These are phyloP conservation scores for Botrytis elliptica DNA, from an alignment of 2,329 filamentous ascomycete species.

Conservation along the genomic window DNA sequence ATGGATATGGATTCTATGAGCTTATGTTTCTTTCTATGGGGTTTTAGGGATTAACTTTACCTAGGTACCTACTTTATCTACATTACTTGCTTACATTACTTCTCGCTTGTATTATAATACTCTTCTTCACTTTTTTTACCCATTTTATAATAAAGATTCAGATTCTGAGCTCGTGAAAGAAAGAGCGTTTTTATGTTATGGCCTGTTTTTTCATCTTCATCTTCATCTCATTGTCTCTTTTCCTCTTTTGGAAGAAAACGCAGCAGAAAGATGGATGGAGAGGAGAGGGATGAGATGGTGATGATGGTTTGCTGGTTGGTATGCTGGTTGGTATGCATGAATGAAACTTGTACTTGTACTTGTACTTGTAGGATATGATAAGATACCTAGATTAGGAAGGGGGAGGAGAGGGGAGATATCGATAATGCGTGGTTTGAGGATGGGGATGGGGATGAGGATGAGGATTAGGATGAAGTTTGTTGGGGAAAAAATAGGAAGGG, in stretches of 20 bases:
- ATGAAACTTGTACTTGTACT: not conserved
- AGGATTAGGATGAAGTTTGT: not conserved
- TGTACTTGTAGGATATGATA: conserved; percentile 2
- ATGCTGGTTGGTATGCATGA: not conserved
- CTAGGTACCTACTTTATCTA: not conserved
- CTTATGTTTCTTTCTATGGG: conserved; percentile 7
- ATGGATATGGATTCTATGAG: conserved; percentile 13
- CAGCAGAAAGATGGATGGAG: not conserved
- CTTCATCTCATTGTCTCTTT: no score
- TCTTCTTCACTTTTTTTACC: not conserved
- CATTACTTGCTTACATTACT: not conserved
- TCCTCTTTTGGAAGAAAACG: not conserved
- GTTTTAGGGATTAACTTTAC: not conserved
- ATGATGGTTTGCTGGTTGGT: not conserved
- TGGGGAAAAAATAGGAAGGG: not conserved
- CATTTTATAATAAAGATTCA: not conserved
- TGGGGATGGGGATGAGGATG: not conserved
- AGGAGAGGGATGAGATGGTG: no score
- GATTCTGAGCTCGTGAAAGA: not conserved
- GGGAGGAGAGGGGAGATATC: not conserved
- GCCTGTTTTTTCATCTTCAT: no score
- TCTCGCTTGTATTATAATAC: not conserved
- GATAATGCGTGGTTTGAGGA: not conserved
- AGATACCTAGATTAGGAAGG: conserved; percentile 8
- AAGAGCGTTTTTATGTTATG: not conserved